Evolutionary conservation across 176 grass and related monocot species (phyloP), one percentile per base, ranked within the genome.

Genomic region (Poa pratensis): DNA sequence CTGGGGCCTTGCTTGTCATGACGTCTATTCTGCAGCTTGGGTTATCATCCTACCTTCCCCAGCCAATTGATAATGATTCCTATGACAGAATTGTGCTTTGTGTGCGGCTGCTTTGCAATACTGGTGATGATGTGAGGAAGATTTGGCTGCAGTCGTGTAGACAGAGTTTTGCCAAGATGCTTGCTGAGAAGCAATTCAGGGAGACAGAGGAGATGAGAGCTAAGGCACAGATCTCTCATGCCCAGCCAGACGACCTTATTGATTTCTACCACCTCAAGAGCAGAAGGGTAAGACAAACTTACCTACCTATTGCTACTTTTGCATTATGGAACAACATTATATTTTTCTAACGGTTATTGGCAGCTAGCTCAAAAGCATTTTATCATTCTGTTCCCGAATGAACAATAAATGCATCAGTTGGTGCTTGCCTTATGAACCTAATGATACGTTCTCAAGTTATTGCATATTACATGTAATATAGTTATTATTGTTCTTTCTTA

Each of bases 241-340:
- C 90, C 43, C 93, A 95, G 80, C 90, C 90, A 40, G 93, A 92
- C 86, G 93, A 95, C 86, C 86, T 95, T 45, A 95, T 92, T 82
- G 93, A 95, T 83, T 95, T 95, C 85, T 90, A 92, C 80, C 93
- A 95, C 83, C 74, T 92, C 20, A 95, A 95, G 84, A 95, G 93
- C 79, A 85, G 90, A 66, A 90, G 76, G 88, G 93, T 95, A 52
- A 83, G 84, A n/a, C n/a, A 35, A 35, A 35, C 34, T 35, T 35
- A 35, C 9, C 49, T 69, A 9, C 27, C 9, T 13, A 18, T 42
- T 74, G 6, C 59, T 75, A 10, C 13, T 60, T 89, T 50, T 0
- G 40, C n/a, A 45, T 17, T 7, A 12, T 18, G 53, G 9, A 68
- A 59, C 0, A 39, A 48, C 48, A 4, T 12, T 80, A 24, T 63